A percentile compares a stretch with the other conserved stretches of the same genome.
Evolutionary conservation across 2,329 filamentous ascomycete species (phyloP).

Genomic region (Diaporthe citri): DNA sequence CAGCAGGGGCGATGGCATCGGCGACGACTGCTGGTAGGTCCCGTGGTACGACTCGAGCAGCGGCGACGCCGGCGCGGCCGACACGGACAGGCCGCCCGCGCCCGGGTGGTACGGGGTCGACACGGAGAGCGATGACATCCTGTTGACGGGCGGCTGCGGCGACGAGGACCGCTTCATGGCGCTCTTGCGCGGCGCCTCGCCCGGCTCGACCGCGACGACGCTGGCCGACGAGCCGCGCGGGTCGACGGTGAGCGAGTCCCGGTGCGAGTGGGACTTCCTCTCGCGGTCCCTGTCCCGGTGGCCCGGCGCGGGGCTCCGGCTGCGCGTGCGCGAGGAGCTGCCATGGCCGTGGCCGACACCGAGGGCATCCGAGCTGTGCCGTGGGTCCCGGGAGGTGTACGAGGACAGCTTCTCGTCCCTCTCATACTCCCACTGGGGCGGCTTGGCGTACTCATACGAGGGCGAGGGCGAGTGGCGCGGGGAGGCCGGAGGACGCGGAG

Average conservation of each 20-base stretch:
- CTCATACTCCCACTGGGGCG: slow-evolving; percentile 55
- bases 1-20: slow-evolving; percentile 88
- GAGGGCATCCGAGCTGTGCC: slow-evolving; percentile 36
- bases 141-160: slow-evolving; percentile 61
- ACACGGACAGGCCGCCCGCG: slow-evolving; percentile 50
- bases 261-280: slow-evolving; percentile 38
- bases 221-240: slow-evolving; percentile 54
- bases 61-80: slow-evolving; percentile 80
- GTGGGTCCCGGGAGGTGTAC: slow-evolving; percentile 48
- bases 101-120: slow-evolving; percentile 58
- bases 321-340: slow-evolving; percentile 42
- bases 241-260: slow-evolving; percentile 52
- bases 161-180: slow-evolving; percentile 57
- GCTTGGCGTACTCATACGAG: slow-evolving; percentile 48
- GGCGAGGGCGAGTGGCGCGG: slow-evolving; percentile 44
- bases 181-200: slow-evolving; percentile 49
- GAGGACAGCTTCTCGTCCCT: slow-evolving; percentile 47
- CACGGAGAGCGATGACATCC: slow-evolving; percentile 67
- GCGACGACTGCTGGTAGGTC: slow-evolving; percentile 93
- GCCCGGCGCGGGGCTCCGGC: slow-evolving; percentile 41
- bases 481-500: slow-evolving; percentile 43
- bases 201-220: slow-evolving; percentile 58
- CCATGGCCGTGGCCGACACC: slow-evolving; percentile 33
- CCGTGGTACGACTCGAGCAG: slow-evolving; percentile 92
- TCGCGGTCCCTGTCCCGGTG: slow-evolving; percentile 40